Evolutionary conservation across 108 stramenopile species (phyloP).

Genomic region (Chaetoceros muelleri): DNA sequence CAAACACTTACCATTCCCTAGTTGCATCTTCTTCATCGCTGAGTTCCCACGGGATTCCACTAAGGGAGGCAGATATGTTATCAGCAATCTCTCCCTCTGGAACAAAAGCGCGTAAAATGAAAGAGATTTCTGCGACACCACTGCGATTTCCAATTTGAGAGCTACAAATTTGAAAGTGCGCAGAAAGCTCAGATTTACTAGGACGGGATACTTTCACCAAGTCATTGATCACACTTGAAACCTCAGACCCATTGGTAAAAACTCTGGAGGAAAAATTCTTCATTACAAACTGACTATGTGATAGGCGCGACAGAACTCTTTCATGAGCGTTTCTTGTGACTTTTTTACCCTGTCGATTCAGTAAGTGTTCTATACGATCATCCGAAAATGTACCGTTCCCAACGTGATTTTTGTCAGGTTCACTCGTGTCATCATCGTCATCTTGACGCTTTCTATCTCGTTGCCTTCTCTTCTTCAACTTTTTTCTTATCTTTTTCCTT

Average conservation of each 20-base stretch:
- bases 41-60: conserved; percentile 38
- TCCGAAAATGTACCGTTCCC: background rate
- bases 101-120: conserved; percentile 53
- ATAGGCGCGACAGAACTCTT: conserved; percentile 22
- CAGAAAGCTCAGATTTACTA: conserved; percentile 26
- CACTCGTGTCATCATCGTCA: conserved; percentile 26
- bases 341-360: background rate
- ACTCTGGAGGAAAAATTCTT: conserved; percentile 51
- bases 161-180: conserved; percentile 26
- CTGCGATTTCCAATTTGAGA: conserved; percentile 29
- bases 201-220: conserved; percentile 30
- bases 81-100: conserved; percentile 64
- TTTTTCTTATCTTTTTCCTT: conserved; percentile 47
- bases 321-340: conserved; percentile 1
- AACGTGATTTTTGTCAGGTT: conserved; percentile 12
- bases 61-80: conserved; percentile 40
- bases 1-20: conserved; percentile 52
- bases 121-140: conserved; percentile 61
- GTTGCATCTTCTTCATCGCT: conserved; percentile 20
- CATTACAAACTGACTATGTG: conserved; percentile 52
- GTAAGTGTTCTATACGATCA: background rate
- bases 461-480: conserved; percentile 66
- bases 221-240: conserved; percentile 44
- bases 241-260: conserved; percentile 25
- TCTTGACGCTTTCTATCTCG: conserved; percentile 48